Evolutionary conservation across 371 early-diverging fungal species (phyloP).

Genomic region (Mucor irregularis): DNA sequence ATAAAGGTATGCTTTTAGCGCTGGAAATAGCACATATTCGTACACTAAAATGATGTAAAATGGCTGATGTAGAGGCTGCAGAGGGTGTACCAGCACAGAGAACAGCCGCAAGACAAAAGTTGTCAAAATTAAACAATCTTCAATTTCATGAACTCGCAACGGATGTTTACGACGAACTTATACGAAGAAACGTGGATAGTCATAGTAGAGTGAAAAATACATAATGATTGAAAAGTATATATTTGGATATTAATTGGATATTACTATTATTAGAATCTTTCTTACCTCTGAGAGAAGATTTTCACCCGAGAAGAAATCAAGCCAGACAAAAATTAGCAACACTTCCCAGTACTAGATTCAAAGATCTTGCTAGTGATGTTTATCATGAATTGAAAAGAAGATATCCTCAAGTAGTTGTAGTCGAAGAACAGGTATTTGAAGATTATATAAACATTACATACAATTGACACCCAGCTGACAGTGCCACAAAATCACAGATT

Average conservation of each 20-base stretch:
- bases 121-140: constrained; percentile 74
- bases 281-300: constrained; percentile 79
- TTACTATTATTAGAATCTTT: constrained; percentile 80
- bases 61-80: constrained; percentile 32
- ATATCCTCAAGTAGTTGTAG: constrained; percentile 54
- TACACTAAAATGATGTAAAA: not conserved
- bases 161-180: constrained; percentile 95
- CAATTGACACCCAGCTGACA: not conserved
- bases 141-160: constrained; percentile 95
- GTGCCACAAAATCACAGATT: not conserved
- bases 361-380: constrained; percentile 91
- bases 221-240: too few relatives aligned
- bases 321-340: constrained; percentile 96
- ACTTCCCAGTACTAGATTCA: constrained; percentile 80
- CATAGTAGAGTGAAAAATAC: too few relatives aligned
- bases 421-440: constrained; percentile 30
- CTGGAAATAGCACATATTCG: not conserved
- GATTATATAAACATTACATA: not conserved
- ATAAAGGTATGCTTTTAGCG: constrained; percentile 32
- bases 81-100: constrained; percentile 59
- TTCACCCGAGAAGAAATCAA: constrained; percentile 95
- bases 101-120: constrained; percentile 81
- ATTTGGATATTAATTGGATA: too few relatives aligned
- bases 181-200: constrained; percentile 65
- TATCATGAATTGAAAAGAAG: constrained; percentile 80